A percentile compares a stretch with the other conserved stretches of the same genome.
Conservation (phyloP, 2,329 filamentous ascomycete genomes). For the Aureobasidium leucospermi region DNA sequence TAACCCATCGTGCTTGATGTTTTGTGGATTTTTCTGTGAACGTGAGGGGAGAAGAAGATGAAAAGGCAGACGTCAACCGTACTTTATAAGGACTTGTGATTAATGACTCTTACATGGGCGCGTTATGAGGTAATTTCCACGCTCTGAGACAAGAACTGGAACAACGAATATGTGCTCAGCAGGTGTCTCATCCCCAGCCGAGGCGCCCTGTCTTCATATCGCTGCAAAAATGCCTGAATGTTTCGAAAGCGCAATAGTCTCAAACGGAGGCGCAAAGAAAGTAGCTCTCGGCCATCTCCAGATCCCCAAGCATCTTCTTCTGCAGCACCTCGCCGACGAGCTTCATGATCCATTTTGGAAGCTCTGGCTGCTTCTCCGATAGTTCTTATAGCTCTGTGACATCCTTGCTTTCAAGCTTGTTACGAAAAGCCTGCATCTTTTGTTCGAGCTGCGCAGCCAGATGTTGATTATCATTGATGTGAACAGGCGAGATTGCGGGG, state of each 20-base stretch:
- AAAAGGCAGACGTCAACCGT: too few relatives aligned
- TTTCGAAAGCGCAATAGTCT: too few relatives aligned
- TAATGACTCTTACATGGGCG: not conserved
- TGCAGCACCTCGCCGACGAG: not conserved
- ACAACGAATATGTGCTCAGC: too few relatives aligned
- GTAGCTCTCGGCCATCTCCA: not conserved
- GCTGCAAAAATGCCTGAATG: too few relatives aligned
- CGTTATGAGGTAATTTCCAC: not conserved
- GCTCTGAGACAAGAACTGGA: too few relatives aligned
- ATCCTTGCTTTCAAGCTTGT: not conserved
- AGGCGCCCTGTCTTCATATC: too few relatives aligned
- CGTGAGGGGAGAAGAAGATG: not conserved
- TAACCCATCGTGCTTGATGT: not conserved
- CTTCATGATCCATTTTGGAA: not conserved
- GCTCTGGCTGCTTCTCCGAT: not conserved
- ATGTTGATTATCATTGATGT: not conserved
- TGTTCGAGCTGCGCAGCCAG: not conserved
- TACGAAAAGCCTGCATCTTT: not conserved
- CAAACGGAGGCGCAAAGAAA: not conserved
- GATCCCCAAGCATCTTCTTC: not conserved
- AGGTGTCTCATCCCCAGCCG: too few relatives aligned
- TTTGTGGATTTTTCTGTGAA: too few relatives aligned
- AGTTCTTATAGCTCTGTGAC: not conserved
- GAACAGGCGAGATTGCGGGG: not conserved
- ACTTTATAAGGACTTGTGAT: too few relatives aligned